Evolutionary conservation across 768 basidiomycete genomes (phyloP), one percentile per base, ranked within the genome.

Genomic region (Dioszegia aurantiaca): DNA sequence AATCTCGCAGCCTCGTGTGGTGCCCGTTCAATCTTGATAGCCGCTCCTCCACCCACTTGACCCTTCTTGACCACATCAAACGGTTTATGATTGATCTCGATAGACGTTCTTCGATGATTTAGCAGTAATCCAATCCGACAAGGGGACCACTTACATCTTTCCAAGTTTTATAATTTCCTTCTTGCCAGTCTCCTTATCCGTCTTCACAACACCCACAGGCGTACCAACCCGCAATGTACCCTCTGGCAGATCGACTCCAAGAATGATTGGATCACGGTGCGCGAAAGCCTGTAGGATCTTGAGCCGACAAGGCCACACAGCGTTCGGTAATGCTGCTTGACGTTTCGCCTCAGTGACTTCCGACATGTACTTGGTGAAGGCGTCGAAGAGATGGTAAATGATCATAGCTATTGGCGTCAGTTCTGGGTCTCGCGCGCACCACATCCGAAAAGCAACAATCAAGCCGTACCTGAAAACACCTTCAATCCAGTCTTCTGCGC

Each of bases 11-110:
- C 87, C 78, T 97, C 88, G 77, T 98, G 92, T 11, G 93, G 87
- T 3, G 92, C 93, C 75, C 94, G 89, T 77, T 98, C 95, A 60
- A 98, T 97, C 82, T 98, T 99, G 67, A 98, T 89, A 0, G 95
- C 94, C 14, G 97, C 93, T 71, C 95, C 94, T 46, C 83, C 93
- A 68, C 91, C 94, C n/a, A 89, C 86, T 76, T 97, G 91, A 1
- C 86, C 81, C 78, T 90, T 93, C 80, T 95, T 98, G 67, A 98
- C 83, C 66, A 90, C 87, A 23, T 97, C 93, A 53, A 81, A 80
- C 1, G 85, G 77, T 76, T 94, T 95, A 80, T 98, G 93, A 74
- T 99, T 98, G 75, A 97, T 95, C 78, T 99, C 94, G 70, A 98
- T 79, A 3, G 91, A 95, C 0, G 95, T 92, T 61, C 93, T 95